Base-by-base conservation (phyloP, 208 protist genomes). In the Crithidia expoeki region DNA sequence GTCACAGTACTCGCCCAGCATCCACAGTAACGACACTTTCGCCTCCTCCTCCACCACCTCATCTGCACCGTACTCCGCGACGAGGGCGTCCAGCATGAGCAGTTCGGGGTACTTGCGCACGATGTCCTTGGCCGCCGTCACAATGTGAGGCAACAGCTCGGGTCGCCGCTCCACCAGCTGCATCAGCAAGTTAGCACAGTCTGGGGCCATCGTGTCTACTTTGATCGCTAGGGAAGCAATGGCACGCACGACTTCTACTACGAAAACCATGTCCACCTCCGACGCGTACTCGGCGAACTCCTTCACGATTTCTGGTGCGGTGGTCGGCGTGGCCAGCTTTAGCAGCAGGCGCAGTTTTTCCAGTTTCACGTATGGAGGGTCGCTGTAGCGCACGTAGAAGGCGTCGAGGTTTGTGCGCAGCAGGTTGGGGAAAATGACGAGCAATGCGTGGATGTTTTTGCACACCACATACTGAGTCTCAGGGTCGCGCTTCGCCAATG, bases 361-460 rank as follows among this genome's bases (percentile, higher is more conserved):
- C 65, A 99, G 91, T 81, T 99, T 99, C 30, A 99, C 98, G 76
- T 99, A 99, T 51, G 98, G 96, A 21, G 99, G 98, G 74, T 99
- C 99, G 63, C 98, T 99, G 92, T 99, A 99, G 73, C 99, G 99
- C 52, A 98, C 98, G 83, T 99, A 99, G 79, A 99, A 99, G 23
- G 98, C 88, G 66, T 98, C 93, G 23, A 95, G 81, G 79, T 88
- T 94, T 27, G 75, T 75, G 28, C 76, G 80, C 36, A 99, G 85
- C 28, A 99, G 83, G 63, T 85, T 88, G 19, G 98, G 98, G 58
- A 96, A 93, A 67, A 98, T 94, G 57, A 99, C 98, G 2, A 99
- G 81, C 61, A 99, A 93, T 3, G 99, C 88, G 77, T 99, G 97
- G 75, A 99, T 99, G 84, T 99, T 99, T 57, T 99, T 92, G 38